Evolutionary conservation across 1,139 yeast species (phyloP).

Genomic region (Neolecta irregularis): DNA sequence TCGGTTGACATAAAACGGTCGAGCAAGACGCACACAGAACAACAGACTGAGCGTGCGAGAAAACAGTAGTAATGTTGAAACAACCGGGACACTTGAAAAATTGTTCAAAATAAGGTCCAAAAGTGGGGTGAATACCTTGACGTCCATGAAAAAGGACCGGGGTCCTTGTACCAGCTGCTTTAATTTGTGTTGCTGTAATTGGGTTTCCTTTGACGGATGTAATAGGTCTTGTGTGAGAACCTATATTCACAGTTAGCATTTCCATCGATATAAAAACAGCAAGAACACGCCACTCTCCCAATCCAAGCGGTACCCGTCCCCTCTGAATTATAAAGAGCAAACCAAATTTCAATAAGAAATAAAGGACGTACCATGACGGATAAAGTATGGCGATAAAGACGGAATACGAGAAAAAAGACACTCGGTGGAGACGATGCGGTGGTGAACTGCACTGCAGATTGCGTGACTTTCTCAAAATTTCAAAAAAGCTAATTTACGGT

Average conservation of each 20-base stretch:
- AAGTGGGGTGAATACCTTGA: conserved; percentile 42
- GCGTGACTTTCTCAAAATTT: too few species aligned
- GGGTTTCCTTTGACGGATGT: conserved; percentile 94
- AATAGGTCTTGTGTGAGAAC: conserved; percentile 21
- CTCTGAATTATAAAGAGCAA: too few species aligned
- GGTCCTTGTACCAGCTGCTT: conserved; percentile 95
- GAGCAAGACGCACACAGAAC: conserved; percentile 98
- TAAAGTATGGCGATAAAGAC: too few species aligned
- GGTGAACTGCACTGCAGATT: too few species aligned
- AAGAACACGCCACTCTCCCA: too few species aligned
- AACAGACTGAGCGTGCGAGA: conserved; percentile 99
- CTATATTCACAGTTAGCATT: conserved; percentile 1
- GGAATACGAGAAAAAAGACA: too few species aligned
- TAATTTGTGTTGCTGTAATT: conserved; percentile 92
- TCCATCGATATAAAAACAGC: too few species aligned
- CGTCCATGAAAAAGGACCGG: conserved; percentile 99
- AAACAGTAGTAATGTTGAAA: conserved; percentile 95
- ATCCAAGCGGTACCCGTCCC: too few species aligned
- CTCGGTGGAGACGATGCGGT: too few species aligned
- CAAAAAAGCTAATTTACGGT: too few species aligned
- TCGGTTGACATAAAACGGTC: conserved; percentile 95
- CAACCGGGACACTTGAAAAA: conserved; percentile 57
- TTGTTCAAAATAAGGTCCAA: conserved; percentile 5
- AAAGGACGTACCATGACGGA: too few species aligned
- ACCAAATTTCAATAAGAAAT: too few species aligned